Conservation (phyloP, 1,139 yeast genomes). For the Debaryomyces udenii region DNA sequence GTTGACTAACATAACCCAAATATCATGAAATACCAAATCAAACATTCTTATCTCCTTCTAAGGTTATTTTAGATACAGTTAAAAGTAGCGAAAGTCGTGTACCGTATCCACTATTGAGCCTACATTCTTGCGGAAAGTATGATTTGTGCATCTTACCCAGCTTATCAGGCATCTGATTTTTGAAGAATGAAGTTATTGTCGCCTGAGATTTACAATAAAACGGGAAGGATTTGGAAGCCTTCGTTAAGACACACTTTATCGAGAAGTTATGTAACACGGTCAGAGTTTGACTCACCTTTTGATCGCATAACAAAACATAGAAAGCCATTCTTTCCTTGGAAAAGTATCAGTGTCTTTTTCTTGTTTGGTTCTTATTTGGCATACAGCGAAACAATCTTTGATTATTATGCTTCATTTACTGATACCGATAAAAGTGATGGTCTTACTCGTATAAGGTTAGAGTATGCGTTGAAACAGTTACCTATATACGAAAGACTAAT, state of each 20-base stretch:
- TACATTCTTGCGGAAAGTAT: no score
- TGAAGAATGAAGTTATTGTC: no score
- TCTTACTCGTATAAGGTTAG: slow-evolving; percentile 35
- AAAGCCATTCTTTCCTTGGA: slow-evolving; percentile 39
- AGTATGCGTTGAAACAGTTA: slow-evolving; percentile 50
- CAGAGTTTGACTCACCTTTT: slow-evolving; percentile 39
- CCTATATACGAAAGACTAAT: slow-evolving; percentile 54
- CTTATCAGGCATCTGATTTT: no score
- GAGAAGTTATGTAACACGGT: slow-evolving; percentile 30
- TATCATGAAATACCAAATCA: no score
- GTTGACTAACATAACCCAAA: no score
- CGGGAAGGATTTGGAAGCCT: not conserved
- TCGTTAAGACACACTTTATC: not conserved
- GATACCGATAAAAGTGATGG: slow-evolving; percentile 23
- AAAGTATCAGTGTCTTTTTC: slow-evolving; percentile 30
- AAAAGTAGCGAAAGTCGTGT: no score
- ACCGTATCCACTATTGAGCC: no score
- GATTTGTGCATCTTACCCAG: no score
- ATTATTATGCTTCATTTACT: slow-evolving; percentile 36
- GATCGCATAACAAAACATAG: slow-evolving; percentile 32
- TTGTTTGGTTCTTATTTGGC: slow-evolving; percentile 34
- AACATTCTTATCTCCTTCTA: no score
- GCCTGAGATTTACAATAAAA: no score
- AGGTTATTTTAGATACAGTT: no score
- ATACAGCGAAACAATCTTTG: slow-evolving; percentile 39